These are phyloP conservation scores for Massariosphaeria phaeospora DNA, from an alignment of 495 filamentous ascomycete genomes.

Conservation along the genomic window DNA sequence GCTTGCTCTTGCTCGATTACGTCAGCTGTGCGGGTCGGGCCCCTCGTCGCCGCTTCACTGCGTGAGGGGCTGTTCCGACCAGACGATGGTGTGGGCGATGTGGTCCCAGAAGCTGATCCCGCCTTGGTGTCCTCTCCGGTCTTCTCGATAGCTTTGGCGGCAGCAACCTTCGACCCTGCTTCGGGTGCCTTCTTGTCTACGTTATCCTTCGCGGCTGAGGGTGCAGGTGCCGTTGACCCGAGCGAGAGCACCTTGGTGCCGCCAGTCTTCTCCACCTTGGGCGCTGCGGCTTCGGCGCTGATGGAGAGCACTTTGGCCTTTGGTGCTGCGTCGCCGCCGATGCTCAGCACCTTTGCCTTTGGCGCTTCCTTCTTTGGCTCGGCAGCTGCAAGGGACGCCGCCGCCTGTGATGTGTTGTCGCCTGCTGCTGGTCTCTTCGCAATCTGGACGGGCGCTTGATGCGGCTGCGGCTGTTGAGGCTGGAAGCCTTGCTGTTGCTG, in stretches of 20 bases:
- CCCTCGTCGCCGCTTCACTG: constrained; percentile 46
- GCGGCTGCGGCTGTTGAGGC: constrained; percentile 43
- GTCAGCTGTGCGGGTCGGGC: constrained; percentile 62
- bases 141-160: constrained; percentile 77
- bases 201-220: constrained; percentile 44
- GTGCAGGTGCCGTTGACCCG: constrained; percentile 29
- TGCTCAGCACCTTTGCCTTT: constrained; percentile 60
- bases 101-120: constrained; percentile 56
- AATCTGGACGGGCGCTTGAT: constrained; percentile 57
- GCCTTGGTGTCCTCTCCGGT: constrained; percentile 53
- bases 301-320: constrained; percentile 63
- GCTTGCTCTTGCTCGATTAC: constrained; percentile 81
- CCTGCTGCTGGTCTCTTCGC: constrained; percentile 52
- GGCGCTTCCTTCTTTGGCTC: constrained; percentile 46
- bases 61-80: constrained; percentile 68
- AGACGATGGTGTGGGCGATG: constrained; percentile 71
- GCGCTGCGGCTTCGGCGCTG: constrained; percentile 46
- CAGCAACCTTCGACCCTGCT: constrained; percentile 63
- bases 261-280: constrained; percentile 46
- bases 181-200: constrained; percentile 56
- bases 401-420: constrained; percentile 27
- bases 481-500: constrained; percentile 24
- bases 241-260: constrained; percentile 36
- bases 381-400: constrained; percentile 40
- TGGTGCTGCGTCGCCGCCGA: constrained; percentile 53